These are phyloP conservation scores for Arachis stenosperma DNA, from an alignment of 306 rosid genomes.

Conservation along the genomic window DNA sequence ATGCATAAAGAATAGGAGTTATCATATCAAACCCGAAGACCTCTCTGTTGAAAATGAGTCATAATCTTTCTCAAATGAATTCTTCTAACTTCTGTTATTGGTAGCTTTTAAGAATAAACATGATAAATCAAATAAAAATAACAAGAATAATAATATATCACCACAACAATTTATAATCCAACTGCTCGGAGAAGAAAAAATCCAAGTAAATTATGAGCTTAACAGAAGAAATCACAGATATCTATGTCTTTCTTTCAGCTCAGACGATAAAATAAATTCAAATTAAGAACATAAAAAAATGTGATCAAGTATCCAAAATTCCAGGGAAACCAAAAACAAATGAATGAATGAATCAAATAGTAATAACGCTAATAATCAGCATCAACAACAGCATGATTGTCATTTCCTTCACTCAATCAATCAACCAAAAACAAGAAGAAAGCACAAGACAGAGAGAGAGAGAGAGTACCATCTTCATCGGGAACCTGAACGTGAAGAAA, in stretches of 20 bases:
- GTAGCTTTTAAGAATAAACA: slow-evolving; percentile 15
- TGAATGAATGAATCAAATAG: neutral
- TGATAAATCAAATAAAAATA: neutral
- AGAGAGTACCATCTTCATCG: slow-evolving; percentile 80
- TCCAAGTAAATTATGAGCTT: no score
- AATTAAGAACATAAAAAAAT: neutral
- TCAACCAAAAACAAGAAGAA: neutral
- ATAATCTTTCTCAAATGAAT: neutral
- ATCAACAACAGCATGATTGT: neutral
- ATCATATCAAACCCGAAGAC: neutral
- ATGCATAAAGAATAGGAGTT: neutral
- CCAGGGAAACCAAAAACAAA: neutral
- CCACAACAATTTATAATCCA: neutral
- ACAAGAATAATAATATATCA: slow-evolving; percentile 11
- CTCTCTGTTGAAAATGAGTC: neutral
- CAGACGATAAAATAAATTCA: slow-evolving; percentile 38
- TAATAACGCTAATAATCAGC: neutral
- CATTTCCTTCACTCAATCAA: neutral
- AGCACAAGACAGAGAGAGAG: neutral
- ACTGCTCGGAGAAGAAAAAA: neutral
- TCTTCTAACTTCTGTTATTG: neutral
- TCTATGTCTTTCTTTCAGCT: neutral
- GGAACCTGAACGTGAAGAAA: slow-evolving; percentile 91
- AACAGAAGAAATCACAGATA: neutral
- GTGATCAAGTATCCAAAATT: neutral